Percentiles rank a stretch among this genome's conserved stretches.
phyloP scores from a whole-genome alignment of 257 asterid genomes.

The Capsicum rhomboideum region DNA sequence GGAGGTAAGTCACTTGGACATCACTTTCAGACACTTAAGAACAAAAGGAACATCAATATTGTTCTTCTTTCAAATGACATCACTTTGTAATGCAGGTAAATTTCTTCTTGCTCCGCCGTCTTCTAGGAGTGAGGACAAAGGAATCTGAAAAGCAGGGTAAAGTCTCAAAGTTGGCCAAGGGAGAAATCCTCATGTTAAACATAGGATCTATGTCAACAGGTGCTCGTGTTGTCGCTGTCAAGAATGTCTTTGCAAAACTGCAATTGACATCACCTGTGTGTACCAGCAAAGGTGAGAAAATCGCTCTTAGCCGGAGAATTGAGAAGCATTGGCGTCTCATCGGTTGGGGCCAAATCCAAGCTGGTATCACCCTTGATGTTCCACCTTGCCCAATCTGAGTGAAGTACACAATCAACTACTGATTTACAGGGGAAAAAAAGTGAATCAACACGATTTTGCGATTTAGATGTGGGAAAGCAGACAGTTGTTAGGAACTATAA shows the following conservation, averaged over 20 bases:
- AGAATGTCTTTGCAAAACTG: constrained; percentile 78
- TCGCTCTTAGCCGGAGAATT: constrained; percentile 84
- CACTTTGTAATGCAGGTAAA: constrained; percentile 46
- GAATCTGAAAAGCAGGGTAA: constrained; percentile 87
- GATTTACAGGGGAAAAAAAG: neutral
- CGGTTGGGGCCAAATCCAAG: constrained; percentile 97
- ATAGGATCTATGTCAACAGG: constrained; percentile 99
- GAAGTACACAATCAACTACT: neutral
- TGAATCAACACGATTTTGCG: neutral
- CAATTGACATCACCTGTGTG: constrained; percentile 96
- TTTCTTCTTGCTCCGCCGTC: constrained; percentile 78
- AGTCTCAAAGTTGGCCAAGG: constrained; percentile 79
- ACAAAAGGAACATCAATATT: neutral
- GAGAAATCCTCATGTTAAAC: constrained; percentile 95
- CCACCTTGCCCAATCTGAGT: constrained; percentile 76
- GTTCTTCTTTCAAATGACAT: neutral
- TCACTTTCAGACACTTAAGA: neutral
- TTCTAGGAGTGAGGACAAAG: constrained; percentile 90
- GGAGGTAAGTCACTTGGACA: constrained; percentile 44
- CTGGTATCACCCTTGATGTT: constrained; percentile 82
- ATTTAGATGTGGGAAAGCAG: constrained; percentile 46
- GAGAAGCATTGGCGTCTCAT: constrained; percentile 99
- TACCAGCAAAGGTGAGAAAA: constrained; percentile 89
- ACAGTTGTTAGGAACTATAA: constrained; percentile 35
- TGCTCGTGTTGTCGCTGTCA: constrained; percentile 84